These are phyloP conservation scores for Tricholoma furcatifolium DNA, from an alignment of 768 basidiomycete species.

Conservation along the genomic window DNA sequence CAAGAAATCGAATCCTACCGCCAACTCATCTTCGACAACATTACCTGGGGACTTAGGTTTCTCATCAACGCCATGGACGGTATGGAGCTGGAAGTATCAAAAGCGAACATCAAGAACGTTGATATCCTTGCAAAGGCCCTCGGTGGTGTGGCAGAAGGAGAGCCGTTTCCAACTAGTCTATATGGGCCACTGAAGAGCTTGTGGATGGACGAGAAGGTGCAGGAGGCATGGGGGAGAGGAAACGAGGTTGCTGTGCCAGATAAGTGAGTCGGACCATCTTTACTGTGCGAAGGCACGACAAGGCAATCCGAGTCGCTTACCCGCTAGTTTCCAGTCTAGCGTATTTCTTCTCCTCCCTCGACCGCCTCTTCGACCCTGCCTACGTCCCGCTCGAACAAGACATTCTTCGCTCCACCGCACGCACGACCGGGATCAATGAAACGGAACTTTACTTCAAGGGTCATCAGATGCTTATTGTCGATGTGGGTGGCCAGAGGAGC, in stretches of 20 bases:
- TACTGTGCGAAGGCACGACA: too few relatives aligned
- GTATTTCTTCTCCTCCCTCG: slow-evolving; percentile 79
- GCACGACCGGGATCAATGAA: slow-evolving; percentile 90
- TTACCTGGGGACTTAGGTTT: slow-evolving; percentile 81
- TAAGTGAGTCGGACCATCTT: slow-evolving; percentile 54
- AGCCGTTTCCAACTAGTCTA: slow-evolving; percentile 73
- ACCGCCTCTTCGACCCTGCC: slow-evolving; percentile 71
- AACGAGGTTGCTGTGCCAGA: slow-evolving; percentile 93
- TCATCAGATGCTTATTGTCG: slow-evolving; percentile 90
- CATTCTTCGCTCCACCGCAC: slow-evolving; percentile 80
- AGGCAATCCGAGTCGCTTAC: too few relatives aligned
- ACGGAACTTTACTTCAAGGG: slow-evolving; percentile 78
- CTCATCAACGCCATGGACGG: slow-evolving; percentile 89
- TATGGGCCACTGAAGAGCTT: slow-evolving; percentile 65
- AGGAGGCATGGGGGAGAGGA: slow-evolving; percentile 71
- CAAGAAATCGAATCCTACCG: slow-evolving; percentile 88
- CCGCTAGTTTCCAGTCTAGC: slow-evolving; percentile 47
- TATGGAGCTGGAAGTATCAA: slow-evolving; percentile 73
- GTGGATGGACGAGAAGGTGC: slow-evolving; percentile 77
- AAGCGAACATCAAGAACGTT: slow-evolving; percentile 56
- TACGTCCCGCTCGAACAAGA: slow-evolving; percentile 84
- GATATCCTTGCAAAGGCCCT: slow-evolving; percentile 61
- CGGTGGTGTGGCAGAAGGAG: slow-evolving; percentile 59
- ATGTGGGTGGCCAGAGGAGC: slow-evolving; percentile 92
- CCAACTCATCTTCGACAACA: slow-evolving; percentile 90